Percentiles rank a stretch among this genome's conserved stretches.
These are phyloP conservation scores for Penicillium italicum DNA, from an alignment of 2,329 filamentous ascomycete species.

Conservation along the genomic window DNA sequence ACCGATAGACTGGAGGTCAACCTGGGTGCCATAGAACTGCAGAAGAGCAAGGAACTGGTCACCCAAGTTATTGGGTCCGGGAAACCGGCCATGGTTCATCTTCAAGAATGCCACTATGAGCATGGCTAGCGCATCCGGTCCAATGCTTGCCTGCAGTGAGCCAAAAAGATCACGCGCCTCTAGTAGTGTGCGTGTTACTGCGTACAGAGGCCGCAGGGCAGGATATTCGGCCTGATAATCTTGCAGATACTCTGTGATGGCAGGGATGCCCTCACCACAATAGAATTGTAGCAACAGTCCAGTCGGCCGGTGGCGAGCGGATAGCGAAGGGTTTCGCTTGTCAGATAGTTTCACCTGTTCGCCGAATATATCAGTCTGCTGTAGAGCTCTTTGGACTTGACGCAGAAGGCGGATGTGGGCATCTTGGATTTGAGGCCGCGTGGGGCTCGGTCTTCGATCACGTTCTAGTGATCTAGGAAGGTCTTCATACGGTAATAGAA, in stretches of 20 bases:
- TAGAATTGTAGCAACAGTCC: conserved; percentile 54
- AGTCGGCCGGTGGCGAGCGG: conserved; percentile 44
- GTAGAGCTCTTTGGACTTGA: conserved; percentile 23
- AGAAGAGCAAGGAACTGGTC: conserved; percentile 50
- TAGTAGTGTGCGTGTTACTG: conserved; percentile 50
- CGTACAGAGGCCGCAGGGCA: conserved; percentile 49
- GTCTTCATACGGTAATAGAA: conserved; percentile 36
- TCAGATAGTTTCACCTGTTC: conserved; percentile 16
- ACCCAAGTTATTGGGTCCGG: conserved; percentile 33
- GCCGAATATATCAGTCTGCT: conserved; percentile 19
- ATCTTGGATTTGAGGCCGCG: conserved; percentile 30
- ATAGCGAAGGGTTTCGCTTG: conserved; percentile 33
- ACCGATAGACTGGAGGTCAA: conserved; percentile 47
- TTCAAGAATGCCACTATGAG: conserved; percentile 55
- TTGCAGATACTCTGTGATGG: conserved; percentile 43
- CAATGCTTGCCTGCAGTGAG: conserved; percentile 49
- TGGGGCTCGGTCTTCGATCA: conserved; percentile 34
- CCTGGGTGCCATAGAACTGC: conserved; percentile 45
- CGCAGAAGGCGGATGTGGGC: conserved; percentile 24
- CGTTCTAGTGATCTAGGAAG: conserved; percentile 19
- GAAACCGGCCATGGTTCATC: conserved; percentile 37
- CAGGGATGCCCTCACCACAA: conserved; percentile 39
- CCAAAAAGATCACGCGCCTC: conserved; percentile 50
- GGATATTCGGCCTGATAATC: conserved; percentile 51
- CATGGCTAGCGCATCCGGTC: conserved; percentile 55